A percentile compares a stretch with the other conserved stretches of the same genome.
Evolutionary conservation across 78 protist genomes (phyloP).

Genomic region (Planoprotostelium fungivorum): DNA sequence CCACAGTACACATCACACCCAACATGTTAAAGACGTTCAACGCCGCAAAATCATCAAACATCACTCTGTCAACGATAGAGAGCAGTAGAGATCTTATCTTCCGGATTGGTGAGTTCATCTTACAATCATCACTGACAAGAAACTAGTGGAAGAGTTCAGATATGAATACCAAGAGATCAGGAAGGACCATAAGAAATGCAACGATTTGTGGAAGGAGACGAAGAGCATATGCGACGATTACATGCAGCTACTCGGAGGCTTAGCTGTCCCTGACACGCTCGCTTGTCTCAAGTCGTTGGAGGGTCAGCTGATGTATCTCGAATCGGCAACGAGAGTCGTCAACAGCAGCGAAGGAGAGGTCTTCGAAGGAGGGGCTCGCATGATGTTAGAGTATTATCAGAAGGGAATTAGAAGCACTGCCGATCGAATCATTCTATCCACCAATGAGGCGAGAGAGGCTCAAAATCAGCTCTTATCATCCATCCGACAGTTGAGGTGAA

Average conservation of each 20-base stretch:
- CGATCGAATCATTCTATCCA: background rate
- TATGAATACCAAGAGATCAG: too few species aligned
- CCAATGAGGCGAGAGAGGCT: background rate
- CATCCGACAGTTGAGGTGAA: background rate
- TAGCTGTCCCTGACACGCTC: background rate
- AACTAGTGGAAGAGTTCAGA: too few species aligned
- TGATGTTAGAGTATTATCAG: background rate
- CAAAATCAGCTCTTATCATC: background rate
- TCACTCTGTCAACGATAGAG: too few species aligned
- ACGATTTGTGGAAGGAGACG: background rate
- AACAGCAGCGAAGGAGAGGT: background rate
- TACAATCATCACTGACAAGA: too few species aligned
- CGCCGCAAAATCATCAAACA: too few species aligned
- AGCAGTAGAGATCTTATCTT: too few species aligned
- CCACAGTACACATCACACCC: too few species aligned
- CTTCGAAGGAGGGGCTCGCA: background rate
- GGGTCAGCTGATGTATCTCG: background rate
- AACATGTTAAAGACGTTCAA: too few species aligned
- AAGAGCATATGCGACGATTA: background rate
- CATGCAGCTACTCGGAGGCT: background rate
- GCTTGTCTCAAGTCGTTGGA: background rate
- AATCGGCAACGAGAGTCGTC: background rate
- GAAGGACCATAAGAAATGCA: background rate
- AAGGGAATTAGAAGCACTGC: background rate
- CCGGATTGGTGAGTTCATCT: too few species aligned